phyloP scores from a whole-genome alignment of 2,329 filamentous ascomycete species.

The Cryphonectria naterciae region DNA sequence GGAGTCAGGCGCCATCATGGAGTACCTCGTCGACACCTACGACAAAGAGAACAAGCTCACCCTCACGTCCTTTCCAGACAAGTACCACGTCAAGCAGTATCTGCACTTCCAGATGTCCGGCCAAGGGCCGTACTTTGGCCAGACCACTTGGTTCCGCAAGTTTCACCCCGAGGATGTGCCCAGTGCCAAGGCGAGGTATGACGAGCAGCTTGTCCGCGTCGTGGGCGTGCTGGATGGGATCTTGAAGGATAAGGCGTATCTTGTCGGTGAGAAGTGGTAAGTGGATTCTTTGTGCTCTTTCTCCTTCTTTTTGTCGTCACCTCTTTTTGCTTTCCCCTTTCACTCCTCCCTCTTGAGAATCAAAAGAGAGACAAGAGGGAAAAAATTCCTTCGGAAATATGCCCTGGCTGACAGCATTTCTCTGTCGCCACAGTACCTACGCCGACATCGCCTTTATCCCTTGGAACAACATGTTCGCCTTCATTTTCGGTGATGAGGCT shows the following conservation, averaged over 20 bases:
- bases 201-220: conserved; percentile 50
- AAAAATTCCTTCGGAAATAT: no score
- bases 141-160: conserved; percentile 42
- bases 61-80: conserved; percentile 40
- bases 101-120: conserved; percentile 48
- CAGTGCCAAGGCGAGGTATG: conserved; percentile 51
- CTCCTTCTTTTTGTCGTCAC: not conserved
- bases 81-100: conserved; percentile 40
- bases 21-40: conserved; percentile 48
- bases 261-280: conserved; percentile 46
- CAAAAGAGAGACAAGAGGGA: no score
- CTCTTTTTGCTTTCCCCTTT: not conserved
- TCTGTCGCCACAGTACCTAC: conserved; percentile 30
- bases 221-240: conserved; percentile 48
- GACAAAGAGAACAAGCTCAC: conserved; percentile 42
- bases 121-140: conserved; percentile 49
- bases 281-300: not conserved
- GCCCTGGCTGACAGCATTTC: not conserved
- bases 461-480: conserved; percentile 29
- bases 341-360: not conserved
- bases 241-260: conserved; percentile 40
- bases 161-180: conserved; percentile 47
- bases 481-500: conserved; percentile 31
- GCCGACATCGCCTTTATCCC: conserved; percentile 33
- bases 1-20: conserved; percentile 50